Percentiles rank a stretch among this genome's conserved stretches.
Evolutionary conservation across 805 yeast genomes (phyloP).

Genomic region (Ogataea zsoltii): DNA sequence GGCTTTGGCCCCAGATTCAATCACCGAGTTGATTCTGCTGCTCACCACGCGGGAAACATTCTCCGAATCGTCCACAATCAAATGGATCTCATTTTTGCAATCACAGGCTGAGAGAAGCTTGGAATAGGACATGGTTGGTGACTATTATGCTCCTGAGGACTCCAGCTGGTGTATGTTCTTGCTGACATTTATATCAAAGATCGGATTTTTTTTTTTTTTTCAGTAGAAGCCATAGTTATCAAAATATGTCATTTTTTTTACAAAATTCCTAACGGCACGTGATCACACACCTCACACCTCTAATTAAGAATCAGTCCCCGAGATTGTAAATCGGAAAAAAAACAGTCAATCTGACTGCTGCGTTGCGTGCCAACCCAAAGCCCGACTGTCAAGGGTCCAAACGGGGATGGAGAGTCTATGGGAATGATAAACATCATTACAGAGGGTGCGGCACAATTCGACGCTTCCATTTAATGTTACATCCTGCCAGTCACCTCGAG

Average conservation of each 20-base stretch:
- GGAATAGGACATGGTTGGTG: not conserved
- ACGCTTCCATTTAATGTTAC: no score
- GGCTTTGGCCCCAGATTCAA: slow-evolving; percentile 58
- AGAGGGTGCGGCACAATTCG: no score
- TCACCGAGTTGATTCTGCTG: slow-evolving; percentile 47
- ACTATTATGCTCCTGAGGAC: not conserved
- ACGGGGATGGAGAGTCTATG: no score
- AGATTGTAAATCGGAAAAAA: not conserved
- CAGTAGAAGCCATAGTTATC: not conserved
- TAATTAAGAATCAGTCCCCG: not conserved
- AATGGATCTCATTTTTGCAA: slow-evolving; percentile 52
- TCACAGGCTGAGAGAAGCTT: slow-evolving; percentile 43
- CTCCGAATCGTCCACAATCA: slow-evolving; percentile 54
- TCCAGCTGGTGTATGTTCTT: not conserved
- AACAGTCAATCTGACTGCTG: not conserved
- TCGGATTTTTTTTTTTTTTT: not conserved
- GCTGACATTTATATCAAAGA: not conserved
- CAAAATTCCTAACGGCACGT: slow-evolving; percentile 3
- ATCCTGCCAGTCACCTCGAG: no score
- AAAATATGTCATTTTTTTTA: not conserved
- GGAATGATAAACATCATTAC: no score
- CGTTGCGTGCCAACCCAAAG: not conserved
- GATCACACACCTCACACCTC: not conserved
- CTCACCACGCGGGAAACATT: slow-evolving; percentile 39
- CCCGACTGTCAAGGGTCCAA: not conserved